These are phyloP conservation scores for Tolypocladium pustulatum DNA, from an alignment of 2,329 filamentous ascomycete genomes.

Conservation along the genomic window DNA sequence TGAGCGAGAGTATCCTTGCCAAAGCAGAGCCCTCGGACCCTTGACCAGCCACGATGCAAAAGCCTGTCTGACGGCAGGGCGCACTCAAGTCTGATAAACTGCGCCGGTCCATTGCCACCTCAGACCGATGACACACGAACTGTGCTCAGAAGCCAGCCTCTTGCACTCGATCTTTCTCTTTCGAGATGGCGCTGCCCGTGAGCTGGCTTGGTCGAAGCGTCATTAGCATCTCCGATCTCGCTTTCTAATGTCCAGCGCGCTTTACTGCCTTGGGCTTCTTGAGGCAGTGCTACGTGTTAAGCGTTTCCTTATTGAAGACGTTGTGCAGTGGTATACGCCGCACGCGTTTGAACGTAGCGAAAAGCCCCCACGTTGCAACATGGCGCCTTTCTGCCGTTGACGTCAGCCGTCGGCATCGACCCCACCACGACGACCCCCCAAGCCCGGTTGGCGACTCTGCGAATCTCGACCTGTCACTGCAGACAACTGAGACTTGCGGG, in stretches of 20 bases:
- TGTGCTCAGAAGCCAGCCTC: background rate
- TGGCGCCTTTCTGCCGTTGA: background rate
- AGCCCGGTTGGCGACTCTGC: background rate
- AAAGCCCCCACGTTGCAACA: background rate
- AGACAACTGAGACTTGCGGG: background rate
- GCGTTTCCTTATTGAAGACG: too few relatives aligned
- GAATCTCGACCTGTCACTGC: background rate
- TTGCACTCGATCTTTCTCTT: background rate
- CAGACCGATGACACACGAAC: background rate
- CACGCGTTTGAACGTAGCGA: too few relatives aligned
- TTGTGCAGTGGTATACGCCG: too few relatives aligned
- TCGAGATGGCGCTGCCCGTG: background rate
- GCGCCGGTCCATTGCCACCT: background rate
- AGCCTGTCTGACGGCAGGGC: background rate
- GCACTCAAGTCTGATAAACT: background rate
- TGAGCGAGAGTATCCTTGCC: too few relatives aligned
- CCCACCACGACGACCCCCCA: background rate
- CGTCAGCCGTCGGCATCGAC: background rate
- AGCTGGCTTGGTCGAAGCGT: background rate
- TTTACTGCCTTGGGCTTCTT: background rate
- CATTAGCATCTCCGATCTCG: background rate
- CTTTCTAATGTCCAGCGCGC: background rate
- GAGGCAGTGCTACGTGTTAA: too few relatives aligned
- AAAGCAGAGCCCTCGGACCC: too few relatives aligned
- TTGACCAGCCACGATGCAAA: too few relatives aligned